Percentiles rank a stretch among this genome's conserved stretches.
These are phyloP conservation scores for Sporobolomyces pararoseus DNA, from an alignment of 768 basidiomycete genomes.

Conservation along the genomic window DNA sequence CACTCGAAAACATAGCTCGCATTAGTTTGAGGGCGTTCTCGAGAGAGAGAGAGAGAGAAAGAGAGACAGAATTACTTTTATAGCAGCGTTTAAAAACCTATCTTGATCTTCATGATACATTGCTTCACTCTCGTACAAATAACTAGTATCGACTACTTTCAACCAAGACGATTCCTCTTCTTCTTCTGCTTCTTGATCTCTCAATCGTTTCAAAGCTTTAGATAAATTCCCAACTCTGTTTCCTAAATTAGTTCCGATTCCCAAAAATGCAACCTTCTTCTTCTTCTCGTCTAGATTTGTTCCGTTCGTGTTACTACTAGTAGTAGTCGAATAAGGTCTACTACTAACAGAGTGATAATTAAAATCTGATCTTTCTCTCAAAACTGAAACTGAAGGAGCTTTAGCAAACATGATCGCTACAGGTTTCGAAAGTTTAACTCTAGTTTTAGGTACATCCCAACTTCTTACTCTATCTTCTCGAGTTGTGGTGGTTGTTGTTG, in stretches of 20 bases:
- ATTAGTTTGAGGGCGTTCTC: neutral
- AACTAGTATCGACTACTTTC: slow-evolving; percentile 78
- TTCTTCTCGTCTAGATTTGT: too few species aligned
- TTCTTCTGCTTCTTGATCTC: slow-evolving; percentile 51
- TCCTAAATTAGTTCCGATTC: slow-evolving; percentile 85
- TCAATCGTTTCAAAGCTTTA: slow-evolving; percentile 67
- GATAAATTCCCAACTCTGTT: slow-evolving; percentile 80
- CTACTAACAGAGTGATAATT: neutral
- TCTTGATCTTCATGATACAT: slow-evolving; percentile 96
- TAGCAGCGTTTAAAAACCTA: slow-evolving; percentile 83
- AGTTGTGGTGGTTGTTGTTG: neutral
- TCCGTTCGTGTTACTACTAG: too few species aligned
- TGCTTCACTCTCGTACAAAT: slow-evolving; percentile 85
- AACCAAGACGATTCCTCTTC: too few species aligned
- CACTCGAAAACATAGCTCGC: neutral
- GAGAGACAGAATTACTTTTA: slow-evolving; percentile 60
- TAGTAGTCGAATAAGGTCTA: slow-evolving; percentile 1
- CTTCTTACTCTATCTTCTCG: too few species aligned
- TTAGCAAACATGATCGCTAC: slow-evolving; percentile 64
- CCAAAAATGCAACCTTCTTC: slow-evolving; percentile 69
- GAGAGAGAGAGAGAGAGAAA: neutral
- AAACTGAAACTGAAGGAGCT: slow-evolving; percentile 64
- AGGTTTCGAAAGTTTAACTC: slow-evolving; percentile 66
- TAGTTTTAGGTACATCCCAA: slow-evolving; percentile 49
- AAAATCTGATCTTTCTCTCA: slow-evolving; percentile 51